Percentiles rank a stretch among this genome's conserved stretches.
These are phyloP conservation scores for Cicer bijugum DNA, from an alignment of 306 rosid genomes.

Conservation along the genomic window DNA sequence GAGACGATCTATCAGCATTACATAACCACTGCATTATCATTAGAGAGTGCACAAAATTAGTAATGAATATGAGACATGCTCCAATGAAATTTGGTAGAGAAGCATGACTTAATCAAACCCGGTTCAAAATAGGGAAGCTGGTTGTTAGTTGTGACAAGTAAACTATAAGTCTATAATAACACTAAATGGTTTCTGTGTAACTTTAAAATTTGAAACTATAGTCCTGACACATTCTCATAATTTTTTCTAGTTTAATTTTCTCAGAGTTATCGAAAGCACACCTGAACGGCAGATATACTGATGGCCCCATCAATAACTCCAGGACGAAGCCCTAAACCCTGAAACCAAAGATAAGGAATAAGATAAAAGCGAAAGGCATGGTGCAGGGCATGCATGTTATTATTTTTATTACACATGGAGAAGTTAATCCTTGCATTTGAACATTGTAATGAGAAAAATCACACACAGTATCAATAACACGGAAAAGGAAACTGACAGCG, in stretches of 20 bases:
- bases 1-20: conserved; percentile 93
- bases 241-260: neutral
- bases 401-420: neutral
- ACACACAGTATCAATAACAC: conserved; percentile 2
- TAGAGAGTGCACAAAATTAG: conserved; percentile 28
- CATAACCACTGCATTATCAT: conserved; percentile 85
- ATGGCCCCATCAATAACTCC: conserved; percentile 93
- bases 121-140: neutral
- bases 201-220: neutral
- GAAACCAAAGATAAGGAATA: conserved; percentile 42
- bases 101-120: conserved; percentile 6
- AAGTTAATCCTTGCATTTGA: neutral
- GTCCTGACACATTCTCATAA: neutral
- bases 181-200: neutral
- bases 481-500: neutral
- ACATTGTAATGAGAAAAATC: neutral
- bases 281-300: conserved; percentile 97
- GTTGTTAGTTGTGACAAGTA: neutral
- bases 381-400: conserved; percentile 5
- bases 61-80: conserved; percentile 26
- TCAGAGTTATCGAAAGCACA: conserved; percentile 42
- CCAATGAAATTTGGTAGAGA: neutral
- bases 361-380: neutral
- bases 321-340: conserved; percentile 93
- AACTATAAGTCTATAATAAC: neutral